Evolutionary conservation across 1,139 yeast genomes (phyloP), one percentile per base, ranked within the genome.

Genomic region (Blastobotrys ciferrii): DNA sequence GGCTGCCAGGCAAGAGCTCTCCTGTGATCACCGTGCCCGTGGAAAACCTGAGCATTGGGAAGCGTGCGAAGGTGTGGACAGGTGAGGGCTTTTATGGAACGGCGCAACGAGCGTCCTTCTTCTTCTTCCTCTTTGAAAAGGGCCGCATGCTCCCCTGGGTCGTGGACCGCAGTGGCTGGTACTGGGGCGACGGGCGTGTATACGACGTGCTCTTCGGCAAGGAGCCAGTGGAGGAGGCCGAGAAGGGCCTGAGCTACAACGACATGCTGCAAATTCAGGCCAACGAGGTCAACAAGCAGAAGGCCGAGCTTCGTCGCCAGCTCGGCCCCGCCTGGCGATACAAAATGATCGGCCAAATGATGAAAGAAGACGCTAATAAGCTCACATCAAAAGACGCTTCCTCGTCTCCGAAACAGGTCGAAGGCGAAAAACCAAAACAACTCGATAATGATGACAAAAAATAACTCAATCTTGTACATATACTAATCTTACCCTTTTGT

Each of bases 161-260:
- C 15, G 83, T 87, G 18, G 95, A 87, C 64, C 74, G 96, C 56
- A 83, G 81, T 60, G 95, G 95, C 14, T 86, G 81, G 74, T 87
- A 86, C 69, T 87, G 95, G 95, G 88, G 92, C 31, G 95, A 87
- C 64, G 96, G 95, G 5, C 74, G 95, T 51, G 85, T 87, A 1
- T 84, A 83, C 67, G 96, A 87, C 66, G 78, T 80, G 49, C 61
- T 87, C 25, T 84, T 87, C 60, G 94, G 95, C 30, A 83, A 85
- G 59, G 95, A 87, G 63, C 69, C 87, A 0, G 64, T 87, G 18
- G 84, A 82, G 17, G 85, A 78, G 51, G 89, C 94, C 2, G 92
- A 86, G 64, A 81, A 80, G 42, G 92, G 92, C 0, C 73, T 83
- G 49, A 81, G 86, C 2, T 82, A 84, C 58, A 91, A 85, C 55